Percentiles rank a stretch among this genome's conserved stretches.
phyloP scores from a whole-genome alignment of 371 early-diverging fungal species.

The Syncephalastrum contaminatum region DNA sequence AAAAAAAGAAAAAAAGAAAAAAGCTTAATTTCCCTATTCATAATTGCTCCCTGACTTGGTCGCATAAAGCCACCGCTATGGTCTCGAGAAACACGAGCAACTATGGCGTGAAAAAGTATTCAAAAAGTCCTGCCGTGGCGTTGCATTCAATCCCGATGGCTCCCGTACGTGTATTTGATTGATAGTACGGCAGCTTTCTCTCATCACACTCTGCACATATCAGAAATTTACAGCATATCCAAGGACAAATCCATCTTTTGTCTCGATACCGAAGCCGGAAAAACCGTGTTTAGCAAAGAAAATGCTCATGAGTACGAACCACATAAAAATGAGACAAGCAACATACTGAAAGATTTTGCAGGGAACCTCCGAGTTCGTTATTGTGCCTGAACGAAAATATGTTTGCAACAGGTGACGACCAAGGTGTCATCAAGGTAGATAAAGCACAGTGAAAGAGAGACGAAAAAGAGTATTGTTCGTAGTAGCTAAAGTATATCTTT shows the following conservation, averaged over 20 bases:
- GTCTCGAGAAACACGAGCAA: constrained; percentile 50
- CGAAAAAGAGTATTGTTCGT: background rate
- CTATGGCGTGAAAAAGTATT: constrained; percentile 64
- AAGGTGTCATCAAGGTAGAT: constrained; percentile 78
- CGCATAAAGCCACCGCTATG: constrained; percentile 21
- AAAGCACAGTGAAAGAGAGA: background rate
- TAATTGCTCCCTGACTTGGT: no score
- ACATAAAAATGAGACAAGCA: background rate
- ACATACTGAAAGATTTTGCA: constrained; percentile 15
- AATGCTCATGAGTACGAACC: constrained; percentile 73
- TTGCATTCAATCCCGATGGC: constrained; percentile 77
- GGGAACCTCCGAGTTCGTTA: constrained; percentile 74
- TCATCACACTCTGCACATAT: background rate
- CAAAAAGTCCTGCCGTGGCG: constrained; percentile 81
- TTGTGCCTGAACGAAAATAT: constrained; percentile 64
- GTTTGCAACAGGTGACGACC: constrained; percentile 90
- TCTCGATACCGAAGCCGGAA: constrained; percentile 70
- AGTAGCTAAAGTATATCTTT: background rate
- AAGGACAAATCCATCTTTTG: constrained; percentile 77
- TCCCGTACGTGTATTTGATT: constrained; percentile 28
- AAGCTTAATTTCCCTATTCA: background rate
- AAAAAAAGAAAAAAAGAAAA: no score
- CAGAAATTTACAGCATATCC: constrained; percentile 71
- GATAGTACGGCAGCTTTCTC: no score
- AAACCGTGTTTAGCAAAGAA: constrained; percentile 53